Percentiles rank a stretch among this genome's conserved stretches.
Evolutionary conservation across 2,329 filamentous ascomycete species (phyloP).

Genomic region (Beauveria brongniartii): DNA sequence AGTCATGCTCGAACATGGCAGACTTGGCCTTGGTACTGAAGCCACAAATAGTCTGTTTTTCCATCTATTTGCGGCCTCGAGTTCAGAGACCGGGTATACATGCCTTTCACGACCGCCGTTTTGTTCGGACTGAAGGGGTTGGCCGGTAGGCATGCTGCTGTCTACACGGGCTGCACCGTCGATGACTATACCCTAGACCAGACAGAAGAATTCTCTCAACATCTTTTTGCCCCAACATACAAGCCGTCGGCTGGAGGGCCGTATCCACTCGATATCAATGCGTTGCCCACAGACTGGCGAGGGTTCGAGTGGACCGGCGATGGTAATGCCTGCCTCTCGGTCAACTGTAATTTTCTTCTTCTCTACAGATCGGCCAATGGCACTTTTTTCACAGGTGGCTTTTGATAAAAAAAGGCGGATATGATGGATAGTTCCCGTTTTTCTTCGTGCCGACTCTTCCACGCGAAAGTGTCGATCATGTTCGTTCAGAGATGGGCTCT

Average conservation of each 20-base stretch:
- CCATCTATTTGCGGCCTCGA: slow-evolving; percentile 14
- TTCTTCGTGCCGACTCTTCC: slow-evolving; percentile 22
- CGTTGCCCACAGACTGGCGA: slow-evolving; percentile 52
- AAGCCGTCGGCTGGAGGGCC: slow-evolving; percentile 49
- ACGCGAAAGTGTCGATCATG: slow-evolving; percentile 13
- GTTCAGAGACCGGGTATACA: slow-evolving; percentile 36
- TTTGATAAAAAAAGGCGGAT: slow-evolving; percentile 18
- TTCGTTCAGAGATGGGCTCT: slow-evolving; percentile 12
- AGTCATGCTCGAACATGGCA: slow-evolving; percentile 44
- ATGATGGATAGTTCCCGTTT: slow-evolving; percentile 19
- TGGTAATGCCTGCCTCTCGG: slow-evolving; percentile 35
- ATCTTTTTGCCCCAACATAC: slow-evolving; percentile 44
- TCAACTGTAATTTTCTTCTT: slow-evolving; percentile 37
- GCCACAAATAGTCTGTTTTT: slow-evolving; percentile 31
- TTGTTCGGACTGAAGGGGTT: slow-evolving; percentile 39
- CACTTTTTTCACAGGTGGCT: slow-evolving; percentile 34
- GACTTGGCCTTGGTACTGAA: slow-evolving; percentile 30
- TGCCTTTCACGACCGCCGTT: slow-evolving; percentile 46
- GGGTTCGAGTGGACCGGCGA: slow-evolving; percentile 47
- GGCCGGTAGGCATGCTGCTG: slow-evolving; percentile 22
- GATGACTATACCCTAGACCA: slow-evolving; percentile 27
- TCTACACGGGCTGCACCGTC: slow-evolving; percentile 12
- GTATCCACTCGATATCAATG: slow-evolving; percentile 49
- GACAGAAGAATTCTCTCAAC: slow-evolving; percentile 37
- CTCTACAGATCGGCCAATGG: slow-evolving; percentile 48